Percentiles rank a stretch among this genome's conserved stretches.
Conservation (phyloP, 805 yeast species). For the Ogataea paraovalis region DNA sequence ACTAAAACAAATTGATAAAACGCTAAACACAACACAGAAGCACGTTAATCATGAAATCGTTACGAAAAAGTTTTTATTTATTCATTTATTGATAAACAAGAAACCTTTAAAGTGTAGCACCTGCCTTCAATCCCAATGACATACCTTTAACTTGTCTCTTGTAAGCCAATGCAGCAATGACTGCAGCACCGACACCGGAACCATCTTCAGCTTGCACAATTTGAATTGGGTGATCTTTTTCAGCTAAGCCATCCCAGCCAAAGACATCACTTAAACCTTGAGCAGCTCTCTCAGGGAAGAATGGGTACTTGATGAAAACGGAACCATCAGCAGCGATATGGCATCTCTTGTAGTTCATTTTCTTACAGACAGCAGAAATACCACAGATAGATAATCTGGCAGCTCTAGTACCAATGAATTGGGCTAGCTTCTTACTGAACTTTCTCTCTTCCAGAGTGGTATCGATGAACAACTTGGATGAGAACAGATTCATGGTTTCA, state of each 20-base stretch:
- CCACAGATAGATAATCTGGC: conserved; percentile 95
- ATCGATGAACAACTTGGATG: conserved; percentile 51
- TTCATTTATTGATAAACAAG: neutral
- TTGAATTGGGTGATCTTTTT: conserved; percentile 69
- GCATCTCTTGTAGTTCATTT: conserved; percentile 72
- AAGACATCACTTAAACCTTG: conserved; percentile 87
- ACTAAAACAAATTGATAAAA: neutral
- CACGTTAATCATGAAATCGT: neutral
- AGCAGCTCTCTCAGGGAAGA: conserved; percentile 91
- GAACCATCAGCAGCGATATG: conserved; percentile 99
- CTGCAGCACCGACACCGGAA: conserved; percentile 97
- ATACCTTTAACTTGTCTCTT: conserved; percentile 68
- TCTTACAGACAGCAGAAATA: conserved; percentile 90
- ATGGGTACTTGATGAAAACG: conserved; percentile 90
- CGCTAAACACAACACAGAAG: neutral
- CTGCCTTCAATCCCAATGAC: conserved; percentile 51
- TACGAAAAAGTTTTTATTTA: neutral
- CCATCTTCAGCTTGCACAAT: conserved; percentile 97
- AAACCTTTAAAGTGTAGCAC: neutral
- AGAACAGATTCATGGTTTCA: conserved; percentile 69
- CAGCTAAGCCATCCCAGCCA: conserved; percentile 56
- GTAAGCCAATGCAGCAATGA: conserved; percentile 92
- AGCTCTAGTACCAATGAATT: conserved; percentile 87
- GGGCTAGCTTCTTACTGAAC: conserved; percentile 76
- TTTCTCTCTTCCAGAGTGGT: conserved; percentile 81